phyloP scores from a whole-genome alignment of 225 moss, liverwort and hornwort genomes.

The Thuidium tamariscinum region DNA sequence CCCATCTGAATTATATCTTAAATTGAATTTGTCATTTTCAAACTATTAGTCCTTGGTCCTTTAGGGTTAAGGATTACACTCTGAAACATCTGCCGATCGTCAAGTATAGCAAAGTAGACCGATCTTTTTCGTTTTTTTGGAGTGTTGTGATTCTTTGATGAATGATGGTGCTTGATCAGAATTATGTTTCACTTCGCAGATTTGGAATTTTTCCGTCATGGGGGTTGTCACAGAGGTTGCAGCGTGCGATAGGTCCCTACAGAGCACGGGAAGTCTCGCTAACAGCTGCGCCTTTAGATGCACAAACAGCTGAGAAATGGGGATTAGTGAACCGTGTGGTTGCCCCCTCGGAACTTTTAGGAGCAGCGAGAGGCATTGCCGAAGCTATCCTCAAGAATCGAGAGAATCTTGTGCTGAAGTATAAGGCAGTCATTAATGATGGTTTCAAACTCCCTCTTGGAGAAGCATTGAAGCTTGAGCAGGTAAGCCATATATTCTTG shows the following conservation, averaged over 20 bases:
- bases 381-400: slow-evolving; percentile 70
- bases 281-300: slow-evolving; percentile 65
- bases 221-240: slow-evolving; percentile 89
- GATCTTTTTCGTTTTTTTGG: neutral
- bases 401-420: slow-evolving; percentile 40
- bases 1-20: neutral
- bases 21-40: neutral
- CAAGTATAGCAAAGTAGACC: neutral
- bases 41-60: neutral
- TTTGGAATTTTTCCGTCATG: slow-evolving; percentile 96
- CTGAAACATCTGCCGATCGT: neutral
- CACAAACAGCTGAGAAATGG: slow-evolving; percentile 86
- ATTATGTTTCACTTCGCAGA: slow-evolving; percentile 15
- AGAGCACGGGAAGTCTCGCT: slow-evolving; percentile 76
- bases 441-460: slow-evolving; percentile 70
- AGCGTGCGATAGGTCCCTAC: slow-evolving; percentile 63
- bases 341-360: slow-evolving; percentile 54
- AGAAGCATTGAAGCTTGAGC: slow-evolving; percentile 68
- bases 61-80: neutral
- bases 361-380: slow-evolving; percentile 53
- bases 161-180: neutral
- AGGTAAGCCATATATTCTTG: slow-evolving; percentile 22
- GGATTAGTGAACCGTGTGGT: slow-evolving; percentile 89
- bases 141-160: neutral
- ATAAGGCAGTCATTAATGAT: slow-evolving; percentile 75